Evolutionary conservation across 345 rosid genomes (phyloP).

Genomic region (Salix dunnii): DNA sequence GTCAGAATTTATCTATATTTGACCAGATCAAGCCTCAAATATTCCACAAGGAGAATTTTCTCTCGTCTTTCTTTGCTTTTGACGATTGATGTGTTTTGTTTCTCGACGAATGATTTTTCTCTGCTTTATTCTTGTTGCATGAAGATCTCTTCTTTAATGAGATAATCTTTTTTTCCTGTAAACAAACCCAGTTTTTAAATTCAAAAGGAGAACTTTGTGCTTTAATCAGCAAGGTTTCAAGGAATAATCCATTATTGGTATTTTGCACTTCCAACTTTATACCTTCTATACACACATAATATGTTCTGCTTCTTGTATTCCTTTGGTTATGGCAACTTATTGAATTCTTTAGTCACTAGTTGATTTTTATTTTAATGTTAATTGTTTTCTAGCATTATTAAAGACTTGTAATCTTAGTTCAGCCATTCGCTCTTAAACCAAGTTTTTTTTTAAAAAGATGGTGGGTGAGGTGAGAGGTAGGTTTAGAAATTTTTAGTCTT

Average conservation of each 20-base stretch:
- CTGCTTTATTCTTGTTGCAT: constrained; percentile 6
- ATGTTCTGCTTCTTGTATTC: neutral
- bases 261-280: neutral
- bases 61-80: neutral
- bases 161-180: neutral
- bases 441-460: neutral
- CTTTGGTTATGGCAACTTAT: neutral
- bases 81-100: neutral
- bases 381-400: neutral
- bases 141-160: neutral
- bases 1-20: constrained; percentile 10
- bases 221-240: neutral
- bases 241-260: neutral
- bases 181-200: neutral
- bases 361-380: neutral
- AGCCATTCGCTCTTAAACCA: neutral
- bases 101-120: neutral
- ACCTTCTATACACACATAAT: neutral
- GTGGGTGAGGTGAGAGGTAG: constrained; percentile 25
- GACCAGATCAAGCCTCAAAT: neutral
- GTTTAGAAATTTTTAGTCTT: constrained; percentile 20
- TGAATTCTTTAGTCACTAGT: neutral
- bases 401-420: neutral
- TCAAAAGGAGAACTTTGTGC: neutral
- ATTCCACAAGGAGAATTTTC: constrained; percentile 5